These are phyloP conservation scores for Coprinellus micaceus DNA, from an alignment of 768 basidiomycete species.

Conservation along the genomic window DNA sequence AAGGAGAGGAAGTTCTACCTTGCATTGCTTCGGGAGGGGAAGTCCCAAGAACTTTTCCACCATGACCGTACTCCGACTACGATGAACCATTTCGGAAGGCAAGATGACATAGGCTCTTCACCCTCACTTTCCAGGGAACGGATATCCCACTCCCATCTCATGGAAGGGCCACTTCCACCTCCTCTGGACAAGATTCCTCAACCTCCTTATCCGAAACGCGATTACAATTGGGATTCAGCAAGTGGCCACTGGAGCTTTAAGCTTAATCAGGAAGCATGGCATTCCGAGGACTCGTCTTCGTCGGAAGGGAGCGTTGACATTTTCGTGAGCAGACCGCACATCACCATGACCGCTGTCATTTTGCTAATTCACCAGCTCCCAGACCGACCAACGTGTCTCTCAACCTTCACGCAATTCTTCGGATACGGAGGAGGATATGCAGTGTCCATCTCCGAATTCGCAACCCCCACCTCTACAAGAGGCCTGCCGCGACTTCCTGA, in stretches of 20 bases:
- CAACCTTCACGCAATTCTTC: slow-evolving; percentile 1
- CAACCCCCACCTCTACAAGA: background rate
- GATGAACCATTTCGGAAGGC: background rate
- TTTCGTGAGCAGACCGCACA: background rate
- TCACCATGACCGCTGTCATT: background rate
- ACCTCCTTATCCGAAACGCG: background rate
- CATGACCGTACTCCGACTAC: background rate
- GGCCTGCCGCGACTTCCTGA: background rate
- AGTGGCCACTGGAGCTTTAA: background rate
- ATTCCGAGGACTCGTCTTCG: background rate
- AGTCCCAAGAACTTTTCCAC: background rate
- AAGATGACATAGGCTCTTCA: no score
- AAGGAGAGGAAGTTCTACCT: slow-evolving; percentile 16
- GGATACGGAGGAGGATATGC: slow-evolving; percentile 3
- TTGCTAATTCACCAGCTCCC: background rate
- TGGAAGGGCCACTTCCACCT: no score
- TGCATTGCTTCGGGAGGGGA: slow-evolving; percentile 9
- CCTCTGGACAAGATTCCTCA: no score
- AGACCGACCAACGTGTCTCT: background rate
- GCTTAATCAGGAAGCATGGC: background rate
- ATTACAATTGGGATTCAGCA: background rate
- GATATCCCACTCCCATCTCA: no score
- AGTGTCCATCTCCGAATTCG: background rate
- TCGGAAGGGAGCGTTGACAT: background rate
- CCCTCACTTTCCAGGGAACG: no score